Conservation (phyloP, 306 rosid species). For the Quillaja saponaria region DNA sequence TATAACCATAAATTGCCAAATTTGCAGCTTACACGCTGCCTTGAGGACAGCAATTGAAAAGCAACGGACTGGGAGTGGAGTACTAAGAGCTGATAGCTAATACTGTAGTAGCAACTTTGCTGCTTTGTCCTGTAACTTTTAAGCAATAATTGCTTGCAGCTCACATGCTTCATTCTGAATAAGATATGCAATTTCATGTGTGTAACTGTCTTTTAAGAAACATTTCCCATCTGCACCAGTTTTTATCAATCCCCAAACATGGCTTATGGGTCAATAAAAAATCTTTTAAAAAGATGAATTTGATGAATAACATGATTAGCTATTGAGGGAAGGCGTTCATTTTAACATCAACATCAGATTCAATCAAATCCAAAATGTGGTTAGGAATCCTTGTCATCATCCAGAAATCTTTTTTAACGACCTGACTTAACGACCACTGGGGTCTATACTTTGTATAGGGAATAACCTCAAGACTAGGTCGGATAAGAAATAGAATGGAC, state of each 20-base stretch:
- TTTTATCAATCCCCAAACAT: too few relatives aligned
- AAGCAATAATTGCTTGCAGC: slow-evolving; percentile 45
- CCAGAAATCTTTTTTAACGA: slow-evolving; percentile 26
- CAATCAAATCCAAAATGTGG: slow-evolving; percentile 12
- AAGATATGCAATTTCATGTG: too few relatives aligned
- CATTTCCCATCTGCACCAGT: too few relatives aligned
- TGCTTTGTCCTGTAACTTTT: slow-evolving; percentile 25
- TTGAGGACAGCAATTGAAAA: slow-evolving; percentile 20
- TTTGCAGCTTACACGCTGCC: slow-evolving; percentile 67
- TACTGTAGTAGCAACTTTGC: slow-evolving; percentile 14
- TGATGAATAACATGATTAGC: too few relatives aligned
- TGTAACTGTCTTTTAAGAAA: too few relatives aligned
- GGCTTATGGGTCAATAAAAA: too few relatives aligned
- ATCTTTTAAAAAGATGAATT: too few relatives aligned
- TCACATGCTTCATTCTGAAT: slow-evolving; percentile 22
- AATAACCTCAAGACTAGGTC: slow-evolving; percentile 15
- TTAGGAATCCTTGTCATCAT: slow-evolving; percentile 11
- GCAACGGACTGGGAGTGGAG: slow-evolving; percentile 14
- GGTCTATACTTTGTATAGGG: slow-evolving; percentile 21
- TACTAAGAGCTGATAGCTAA: slow-evolving; percentile 27
- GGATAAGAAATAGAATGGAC: slow-evolving; percentile 49
- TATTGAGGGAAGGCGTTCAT: slow-evolving; percentile 4
- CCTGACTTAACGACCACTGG: slow-evolving; percentile 38
- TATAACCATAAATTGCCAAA: neutral
- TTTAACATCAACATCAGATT: slow-evolving; percentile 12